Conservation (phyloP, 306 rosid genomes). For the Ziziphus jujuba region DNA sequence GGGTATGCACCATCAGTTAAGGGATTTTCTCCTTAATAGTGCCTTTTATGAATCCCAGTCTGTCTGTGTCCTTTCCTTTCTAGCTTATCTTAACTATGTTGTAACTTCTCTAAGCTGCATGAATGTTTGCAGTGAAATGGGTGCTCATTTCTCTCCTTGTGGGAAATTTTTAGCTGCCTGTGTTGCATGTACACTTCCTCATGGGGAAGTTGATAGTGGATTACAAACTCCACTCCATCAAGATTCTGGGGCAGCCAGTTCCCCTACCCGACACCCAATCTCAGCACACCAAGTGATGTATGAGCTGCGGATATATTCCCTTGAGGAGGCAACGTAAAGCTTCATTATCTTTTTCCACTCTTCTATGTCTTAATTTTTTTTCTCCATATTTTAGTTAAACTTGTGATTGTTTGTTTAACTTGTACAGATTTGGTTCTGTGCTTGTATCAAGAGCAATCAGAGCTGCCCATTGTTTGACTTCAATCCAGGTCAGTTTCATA, state of each 20-base stretch:
- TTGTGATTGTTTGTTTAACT: conserved; percentile 10
- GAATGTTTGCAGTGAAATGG: conserved; percentile 89
- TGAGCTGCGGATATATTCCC: conserved; percentile 73
- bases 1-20: not conserved
- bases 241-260: conserved; percentile 59
- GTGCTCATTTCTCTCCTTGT: conserved; percentile 97
- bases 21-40: not conserved
- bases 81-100: not conserved
- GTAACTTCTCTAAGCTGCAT: conserved; percentile 9
- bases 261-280: conserved; percentile 78
- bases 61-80: conserved; percentile 45
- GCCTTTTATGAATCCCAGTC: conserved; percentile 2
- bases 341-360: conserved; percentile 16
- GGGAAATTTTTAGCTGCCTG: conserved; percentile 98
- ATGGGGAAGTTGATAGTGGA: conserved; percentile 55
- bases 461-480: conserved; percentile 84
- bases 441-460: conserved; percentile 65
- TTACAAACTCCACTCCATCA: conserved; percentile 49
- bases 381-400: not conserved
- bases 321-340: conserved; percentile 70
- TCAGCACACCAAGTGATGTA: conserved; percentile 73
- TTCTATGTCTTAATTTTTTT: not conserved
- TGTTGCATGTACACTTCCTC: conserved; percentile 87
- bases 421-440: conserved; percentile 57
- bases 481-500: conserved; percentile 60